Evolutionary conservation across 1,284 basidiomycete species (phyloP).

Genomic region (Grifola frondosa): DNA sequence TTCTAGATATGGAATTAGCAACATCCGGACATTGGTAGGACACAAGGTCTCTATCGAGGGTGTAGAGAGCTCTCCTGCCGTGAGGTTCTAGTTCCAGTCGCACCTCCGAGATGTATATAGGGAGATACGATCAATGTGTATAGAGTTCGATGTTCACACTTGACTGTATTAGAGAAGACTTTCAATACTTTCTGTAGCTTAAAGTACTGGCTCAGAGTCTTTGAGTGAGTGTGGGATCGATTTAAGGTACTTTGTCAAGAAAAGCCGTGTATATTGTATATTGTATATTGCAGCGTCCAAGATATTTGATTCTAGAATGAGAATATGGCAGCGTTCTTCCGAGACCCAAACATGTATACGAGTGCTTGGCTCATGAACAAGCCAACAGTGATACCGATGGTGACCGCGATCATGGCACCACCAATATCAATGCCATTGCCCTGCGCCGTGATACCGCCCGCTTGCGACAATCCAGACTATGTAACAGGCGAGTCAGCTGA

Average conservation of each 20-base stretch:
- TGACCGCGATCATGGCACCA: constrained; percentile 84
- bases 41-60: constrained; percentile 93
- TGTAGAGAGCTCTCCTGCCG: constrained; percentile 87
- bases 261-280: neutral
- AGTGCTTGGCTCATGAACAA: constrained; percentile 85
- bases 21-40: constrained; percentile 95
- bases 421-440: constrained; percentile 74
- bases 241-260: neutral
- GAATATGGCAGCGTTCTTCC: constrained; percentile 82
- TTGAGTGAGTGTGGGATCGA: too few relatives aligned
- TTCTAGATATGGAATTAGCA: constrained; percentile 81
- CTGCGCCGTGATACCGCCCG: constrained; percentile 74
- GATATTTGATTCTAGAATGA: constrained; percentile 53
- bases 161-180: too few relatives aligned
- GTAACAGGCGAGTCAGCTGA: constrained; percentile 2
- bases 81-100: constrained; percentile 78
- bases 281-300: neutral
- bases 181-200: too few relatives aligned
- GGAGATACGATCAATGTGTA: too few relatives aligned
- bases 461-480: constrained; percentile 83
- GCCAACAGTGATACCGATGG: constrained; percentile 90
- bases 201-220: too few relatives aligned
- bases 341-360: constrained; percentile 81
- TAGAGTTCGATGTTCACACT: too few relatives aligned
- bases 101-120: too few relatives aligned